A percentile compares a stretch with the other conserved stretches of the same genome.
phyloP scores from a whole-genome alignment of 2,329 filamentous ascomycete species.

The Botrytis porri region DNA sequence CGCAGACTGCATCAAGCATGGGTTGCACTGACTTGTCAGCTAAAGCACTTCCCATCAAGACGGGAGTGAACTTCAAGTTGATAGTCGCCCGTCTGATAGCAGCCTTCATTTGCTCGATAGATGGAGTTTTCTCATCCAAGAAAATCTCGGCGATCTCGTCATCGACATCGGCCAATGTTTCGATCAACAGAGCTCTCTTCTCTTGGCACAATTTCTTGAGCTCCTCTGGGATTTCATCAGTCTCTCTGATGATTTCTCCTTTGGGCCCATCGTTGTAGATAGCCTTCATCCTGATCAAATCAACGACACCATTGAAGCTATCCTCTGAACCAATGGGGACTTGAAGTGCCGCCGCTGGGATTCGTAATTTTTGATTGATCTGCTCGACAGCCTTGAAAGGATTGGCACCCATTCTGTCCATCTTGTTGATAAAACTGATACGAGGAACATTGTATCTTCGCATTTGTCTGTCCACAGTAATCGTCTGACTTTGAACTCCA shows the following conservation, averaged over 20 bases:
- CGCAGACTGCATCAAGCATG: conserved; percentile 93
- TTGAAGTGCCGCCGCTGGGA: conserved; percentile 89
- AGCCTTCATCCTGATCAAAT: conserved; percentile 87
- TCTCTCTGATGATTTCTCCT: conserved; percentile 73
- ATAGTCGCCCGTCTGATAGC: conserved; percentile 93
- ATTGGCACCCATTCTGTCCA: conserved; percentile 98
- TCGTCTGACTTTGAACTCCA: conserved; percentile 96
- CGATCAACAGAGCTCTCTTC: conserved; percentile 81
- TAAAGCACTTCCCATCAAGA: conserved; percentile 93
- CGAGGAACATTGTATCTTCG: conserved; percentile 94
- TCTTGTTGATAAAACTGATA: conserved; percentile 98
- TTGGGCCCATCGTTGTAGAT: conserved; percentile 86
- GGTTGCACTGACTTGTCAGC: conserved; percentile 94
- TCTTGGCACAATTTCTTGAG: conserved; percentile 73
- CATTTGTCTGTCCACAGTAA: conserved; percentile 98
- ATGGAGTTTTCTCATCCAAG: conserved; percentile 81
- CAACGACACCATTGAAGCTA: conserved; percentile 87
- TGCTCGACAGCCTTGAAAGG: conserved; percentile 97
- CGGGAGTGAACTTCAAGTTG: conserved; percentile 82
- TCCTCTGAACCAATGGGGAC: conserved; percentile 92
- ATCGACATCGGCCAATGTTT: conserved; percentile 94
- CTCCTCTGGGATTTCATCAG: conserved; percentile 79
- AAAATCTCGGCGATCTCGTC: conserved; percentile 97
- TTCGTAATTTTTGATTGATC: conserved; percentile 94
- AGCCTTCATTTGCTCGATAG: conserved; percentile 78